These are phyloP conservation scores for Talaromyces sp. DNA, from an alignment of 2,329 filamentous ascomycete species.

Conservation along the genomic window DNA sequence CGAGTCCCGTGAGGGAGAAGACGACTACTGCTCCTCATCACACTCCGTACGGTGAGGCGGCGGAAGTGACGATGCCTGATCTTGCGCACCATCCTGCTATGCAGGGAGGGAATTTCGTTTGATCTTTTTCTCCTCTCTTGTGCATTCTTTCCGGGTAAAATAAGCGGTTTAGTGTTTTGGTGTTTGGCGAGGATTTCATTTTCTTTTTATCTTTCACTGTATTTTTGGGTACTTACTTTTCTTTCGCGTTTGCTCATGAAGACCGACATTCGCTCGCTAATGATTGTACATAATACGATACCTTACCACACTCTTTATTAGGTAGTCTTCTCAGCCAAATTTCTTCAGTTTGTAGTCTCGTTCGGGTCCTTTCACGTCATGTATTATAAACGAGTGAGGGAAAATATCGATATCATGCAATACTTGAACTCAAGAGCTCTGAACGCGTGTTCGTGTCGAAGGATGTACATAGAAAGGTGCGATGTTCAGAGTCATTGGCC, in stretches of 20 bases:
- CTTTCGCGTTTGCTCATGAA: neutral
- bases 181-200: neutral
- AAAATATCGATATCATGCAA: too few relatives aligned
- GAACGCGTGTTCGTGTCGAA: neutral
- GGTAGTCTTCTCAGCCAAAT: neutral
- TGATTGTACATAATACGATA: slow-evolving; percentile 14
- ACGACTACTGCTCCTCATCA: slow-evolving; percentile 38
- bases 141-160: neutral
- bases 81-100: slow-evolving; percentile 51
- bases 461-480: too few relatives aligned
- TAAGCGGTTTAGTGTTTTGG: neutral
- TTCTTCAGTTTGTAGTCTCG: neutral
- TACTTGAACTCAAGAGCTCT: too few relatives aligned
- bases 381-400: too few relatives aligned
- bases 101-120: slow-evolving; percentile 8
- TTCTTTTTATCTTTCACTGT: neutral
- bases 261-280: slow-evolving; percentile 6
- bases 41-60: slow-evolving; percentile 20
- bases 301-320: neutral
- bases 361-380: neutral
- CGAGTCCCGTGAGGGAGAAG: slow-evolving; percentile 43
- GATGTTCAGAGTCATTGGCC: neutral
- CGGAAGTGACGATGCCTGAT: slow-evolving; percentile 48
- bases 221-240: neutral
- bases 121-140: neutral